Conservation (phyloP, 441 rosid genomes). For the Viola pubescens region DNA sequence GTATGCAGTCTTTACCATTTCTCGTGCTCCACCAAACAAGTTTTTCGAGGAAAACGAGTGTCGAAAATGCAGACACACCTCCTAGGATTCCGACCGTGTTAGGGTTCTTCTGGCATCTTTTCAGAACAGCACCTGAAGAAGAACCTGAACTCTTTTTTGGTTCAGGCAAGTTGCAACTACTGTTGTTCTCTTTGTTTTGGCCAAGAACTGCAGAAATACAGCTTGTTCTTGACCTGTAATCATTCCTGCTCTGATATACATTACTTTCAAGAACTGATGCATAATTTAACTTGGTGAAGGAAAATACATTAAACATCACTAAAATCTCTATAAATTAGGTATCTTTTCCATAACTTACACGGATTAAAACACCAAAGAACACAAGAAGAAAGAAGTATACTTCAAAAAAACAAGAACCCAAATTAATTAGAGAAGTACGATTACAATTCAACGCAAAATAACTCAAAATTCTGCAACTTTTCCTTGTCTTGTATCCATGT, state of each 20-base stretch:
- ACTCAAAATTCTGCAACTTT: too few relatives aligned
- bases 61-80: constrained; percentile 41
- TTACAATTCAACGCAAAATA: not conserved
- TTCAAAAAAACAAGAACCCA: not conserved
- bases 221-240: constrained; percentile 13
- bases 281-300: constrained; percentile 14
- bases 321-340: not conserved
- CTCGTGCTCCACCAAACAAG: constrained; percentile 39
- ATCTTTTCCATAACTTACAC: not conserved
- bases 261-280: constrained; percentile 16
- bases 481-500: too few relatives aligned
- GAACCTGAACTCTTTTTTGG: constrained; percentile 19
- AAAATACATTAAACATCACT: constrained; percentile 20
- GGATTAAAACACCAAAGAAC: too few relatives aligned
- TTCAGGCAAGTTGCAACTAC: constrained; percentile 16
- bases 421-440: not conserved
- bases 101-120: constrained; percentile 5
- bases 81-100: constrained; percentile 50
- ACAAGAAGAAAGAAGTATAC: not conserved
- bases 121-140: constrained; percentile 7
- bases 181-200: constrained; percentile 18
- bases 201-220: constrained; percentile 22
- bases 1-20: constrained; percentile 30
- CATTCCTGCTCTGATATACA: constrained; percentile 15
- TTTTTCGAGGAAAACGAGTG: constrained; percentile 50